Evolutionary conservation across 2,329 filamentous ascomycete genomes (phyloP), one percentile per base, ranked within the genome.

Genomic region (Ophiostoma himal-ulmi): DNA sequence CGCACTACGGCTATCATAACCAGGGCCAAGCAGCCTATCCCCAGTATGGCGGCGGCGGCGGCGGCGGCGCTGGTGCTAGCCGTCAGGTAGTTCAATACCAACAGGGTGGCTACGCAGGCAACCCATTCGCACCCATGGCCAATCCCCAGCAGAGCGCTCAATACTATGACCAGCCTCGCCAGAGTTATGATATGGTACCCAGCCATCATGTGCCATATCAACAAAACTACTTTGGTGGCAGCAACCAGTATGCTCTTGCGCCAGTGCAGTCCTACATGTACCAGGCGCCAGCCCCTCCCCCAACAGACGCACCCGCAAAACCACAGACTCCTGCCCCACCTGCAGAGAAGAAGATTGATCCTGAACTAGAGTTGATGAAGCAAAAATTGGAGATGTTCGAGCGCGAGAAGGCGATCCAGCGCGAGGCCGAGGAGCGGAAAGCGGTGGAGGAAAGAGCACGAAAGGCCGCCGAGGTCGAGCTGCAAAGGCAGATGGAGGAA

Each of bases 321-420:
- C 71, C 77, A 7, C 77, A 80, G 5, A 82, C 83, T 5, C 81
- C 82, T 1, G 79, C 80, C 0, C 79, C 80, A 6, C 74, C 76
- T 0, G 70, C 73, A 11, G 75, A 77, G 41, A 79, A 81, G 74
- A 80, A 81, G 71, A 79, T 79, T 17, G 75, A 90, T 69, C 82
- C 85, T 1, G 85, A 90, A 70, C 87, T 87, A 75, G 81, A 89
- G 73, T 81, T 82, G n/a, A 83, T 89, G 70, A 84, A 89, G 72
- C 83, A 86, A 73, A 84, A 90, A 74, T 78, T 91, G 20, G 82
- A 83, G 14, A 79, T 80, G 11, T 81, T 86, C 70, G 79, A 79
- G 73, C 79, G 82, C 78, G 82, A 82, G 68, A 80, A 82, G 57
- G 78, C 76, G 71, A 78, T 81, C 54, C 76, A 75, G 66, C 75